Conservation (phyloP, 1,284 basidiomycete genomes). For the Sanghuangporus sanghuang region DNA sequence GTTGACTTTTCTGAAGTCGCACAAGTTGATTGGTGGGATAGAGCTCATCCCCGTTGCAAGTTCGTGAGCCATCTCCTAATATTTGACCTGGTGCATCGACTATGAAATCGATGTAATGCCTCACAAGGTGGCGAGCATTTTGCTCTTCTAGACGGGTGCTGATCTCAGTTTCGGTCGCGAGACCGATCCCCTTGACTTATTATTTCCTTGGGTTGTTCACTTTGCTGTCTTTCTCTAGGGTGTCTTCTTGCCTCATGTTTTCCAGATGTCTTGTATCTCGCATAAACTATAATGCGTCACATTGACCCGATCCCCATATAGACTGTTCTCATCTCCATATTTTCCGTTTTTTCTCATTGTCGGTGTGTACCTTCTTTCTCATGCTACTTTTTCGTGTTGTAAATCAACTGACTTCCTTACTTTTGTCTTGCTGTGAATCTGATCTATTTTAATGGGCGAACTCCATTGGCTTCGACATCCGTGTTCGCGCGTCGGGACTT, state of each 20-base stretch:
- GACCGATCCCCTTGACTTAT: too few species aligned
- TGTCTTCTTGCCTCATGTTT: too few species aligned
- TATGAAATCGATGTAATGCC: too few species aligned
- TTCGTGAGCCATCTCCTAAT: too few species aligned
- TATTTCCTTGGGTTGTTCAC: too few species aligned
- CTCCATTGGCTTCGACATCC: background rate
- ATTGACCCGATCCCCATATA: slow-evolving; percentile 23
- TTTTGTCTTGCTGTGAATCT: background rate
- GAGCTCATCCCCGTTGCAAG: too few species aligned
- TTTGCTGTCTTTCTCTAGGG: too few species aligned
- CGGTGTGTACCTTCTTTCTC: slow-evolving; percentile 37
- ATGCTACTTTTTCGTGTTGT: background rate
- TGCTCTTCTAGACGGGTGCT: too few species aligned
- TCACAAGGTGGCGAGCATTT: too few species aligned
- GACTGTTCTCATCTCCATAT: slow-evolving; percentile 55
- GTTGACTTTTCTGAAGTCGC: background rate
- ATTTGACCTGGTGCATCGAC: too few species aligned
- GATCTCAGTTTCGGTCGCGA: too few species aligned
- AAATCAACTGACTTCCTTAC: background rate
- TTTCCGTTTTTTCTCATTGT: slow-evolving; percentile 54
- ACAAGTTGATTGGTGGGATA: too few species aligned
- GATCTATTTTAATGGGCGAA: background rate
- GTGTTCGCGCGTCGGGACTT: background rate
- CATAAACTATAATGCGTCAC: background rate
- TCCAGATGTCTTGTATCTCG: background rate